phyloP scores from a whole-genome alignment of 345 rosid genomes.

The Citrus reticulata region DNA sequence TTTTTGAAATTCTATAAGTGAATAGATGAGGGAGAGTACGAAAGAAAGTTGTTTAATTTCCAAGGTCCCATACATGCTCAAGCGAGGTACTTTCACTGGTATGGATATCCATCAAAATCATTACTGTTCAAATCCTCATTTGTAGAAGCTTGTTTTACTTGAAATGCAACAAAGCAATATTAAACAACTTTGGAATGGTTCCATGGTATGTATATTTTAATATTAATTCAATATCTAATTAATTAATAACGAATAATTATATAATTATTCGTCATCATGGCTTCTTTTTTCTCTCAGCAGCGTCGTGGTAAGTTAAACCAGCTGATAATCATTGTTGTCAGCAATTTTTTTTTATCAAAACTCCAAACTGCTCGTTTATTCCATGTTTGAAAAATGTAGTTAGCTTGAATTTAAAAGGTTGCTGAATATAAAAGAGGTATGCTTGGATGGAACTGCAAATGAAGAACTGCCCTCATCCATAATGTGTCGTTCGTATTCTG shows the following conservation, averaged over 20 bases:
- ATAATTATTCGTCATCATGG: too few relatives aligned
- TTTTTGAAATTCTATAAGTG: too few relatives aligned
- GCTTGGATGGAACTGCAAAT: not conserved
- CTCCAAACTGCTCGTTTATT: too few relatives aligned
- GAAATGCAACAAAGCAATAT: not conserved
- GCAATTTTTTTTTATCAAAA: too few relatives aligned
- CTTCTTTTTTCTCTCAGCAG: too few relatives aligned
- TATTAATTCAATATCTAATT: too few relatives aligned
- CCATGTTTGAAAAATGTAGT: too few relatives aligned
- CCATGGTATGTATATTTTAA: too few relatives aligned
- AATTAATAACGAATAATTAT: too few relatives aligned
- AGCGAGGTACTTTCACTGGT: constrained; percentile 10
- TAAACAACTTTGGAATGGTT: not conserved
- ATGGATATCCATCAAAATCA: not conserved
- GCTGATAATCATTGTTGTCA: too few relatives aligned
- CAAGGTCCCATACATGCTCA: not conserved
- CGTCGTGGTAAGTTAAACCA: too few relatives aligned
- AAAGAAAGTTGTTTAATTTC: not conserved
- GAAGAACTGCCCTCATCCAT: not conserved
- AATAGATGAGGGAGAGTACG: not conserved
- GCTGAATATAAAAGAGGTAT: not conserved
- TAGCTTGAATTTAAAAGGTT: not conserved
- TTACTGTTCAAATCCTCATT: not conserved
- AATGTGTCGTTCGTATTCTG: too few relatives aligned
- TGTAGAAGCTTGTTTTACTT: not conserved